Conservation (phyloP, 495 filamentous ascomycete genomes). For the Aspergillus funiculosus region DNA sequence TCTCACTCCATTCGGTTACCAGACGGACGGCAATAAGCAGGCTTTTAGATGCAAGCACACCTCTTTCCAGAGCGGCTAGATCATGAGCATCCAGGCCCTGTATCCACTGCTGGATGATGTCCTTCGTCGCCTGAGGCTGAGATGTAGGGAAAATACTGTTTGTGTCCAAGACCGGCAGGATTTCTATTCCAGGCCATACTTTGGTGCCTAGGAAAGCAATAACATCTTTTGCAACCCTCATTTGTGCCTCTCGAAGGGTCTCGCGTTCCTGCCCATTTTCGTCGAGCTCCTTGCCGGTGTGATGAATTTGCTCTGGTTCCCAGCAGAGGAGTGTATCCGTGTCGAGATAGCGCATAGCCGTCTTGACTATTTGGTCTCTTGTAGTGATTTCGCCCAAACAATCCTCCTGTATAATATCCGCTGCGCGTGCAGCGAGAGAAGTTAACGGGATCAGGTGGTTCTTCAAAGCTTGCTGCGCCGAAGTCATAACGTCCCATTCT, state of each 20-base stretch:
- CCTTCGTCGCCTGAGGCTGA: slow-evolving; percentile 66
- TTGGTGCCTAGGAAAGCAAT: slow-evolving; percentile 60
- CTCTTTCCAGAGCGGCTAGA: slow-evolving; percentile 80
- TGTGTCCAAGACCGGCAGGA: slow-evolving; percentile 67
- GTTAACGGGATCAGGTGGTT: slow-evolving; percentile 88
- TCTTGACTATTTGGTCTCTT: slow-evolving; percentile 55
- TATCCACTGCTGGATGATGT: slow-evolving; percentile 78
- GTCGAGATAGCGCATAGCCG: slow-evolving; percentile 76
- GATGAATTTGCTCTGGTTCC: slow-evolving; percentile 56
- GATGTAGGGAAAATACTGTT: slow-evolving; percentile 62
- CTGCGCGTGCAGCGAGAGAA: slow-evolving; percentile 69
- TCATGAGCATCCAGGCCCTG: slow-evolving; percentile 64
- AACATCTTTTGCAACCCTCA: slow-evolving; percentile 57
- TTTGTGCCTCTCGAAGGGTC: slow-evolving; percentile 67
- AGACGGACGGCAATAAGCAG: slow-evolving; percentile 70
- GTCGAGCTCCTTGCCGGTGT: slow-evolving; percentile 25
- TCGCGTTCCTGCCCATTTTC: slow-evolving; percentile 31
- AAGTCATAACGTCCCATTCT: slow-evolving; percentile 85
- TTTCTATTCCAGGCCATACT: slow-evolving; percentile 81
- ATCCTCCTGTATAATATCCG: slow-evolving; percentile 69
- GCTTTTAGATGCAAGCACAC: slow-evolving; percentile 78
- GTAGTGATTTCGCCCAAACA: slow-evolving; percentile 38
- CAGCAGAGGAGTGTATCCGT: slow-evolving; percentile 95
- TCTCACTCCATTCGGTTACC: slow-evolving; percentile 83
- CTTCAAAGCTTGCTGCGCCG: slow-evolving; percentile 68